Evolutionary conservation across 352 stramenopile species (phyloP), one percentile per base, ranked within the genome.

Genomic region (Globisporangium cylindrosporum): DNA sequence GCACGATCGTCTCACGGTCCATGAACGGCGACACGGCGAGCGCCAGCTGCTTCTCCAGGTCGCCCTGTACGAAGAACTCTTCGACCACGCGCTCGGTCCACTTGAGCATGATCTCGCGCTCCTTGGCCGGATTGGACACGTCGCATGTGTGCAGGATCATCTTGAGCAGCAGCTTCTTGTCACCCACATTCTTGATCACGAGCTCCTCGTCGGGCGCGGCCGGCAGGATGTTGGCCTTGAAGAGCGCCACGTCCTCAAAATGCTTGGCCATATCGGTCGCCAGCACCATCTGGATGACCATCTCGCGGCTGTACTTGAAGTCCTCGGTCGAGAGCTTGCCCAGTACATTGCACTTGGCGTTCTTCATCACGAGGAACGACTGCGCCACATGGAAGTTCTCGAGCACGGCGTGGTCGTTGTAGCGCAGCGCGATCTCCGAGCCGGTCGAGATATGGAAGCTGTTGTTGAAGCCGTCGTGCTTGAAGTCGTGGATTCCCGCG

Each of bases 51-150:
- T 98, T 98, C 73, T 99, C 97, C 73, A 97, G 89, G 64, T 99
- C 96, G 41, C 97, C 97, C 71, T 99, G 96, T 22, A 89, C 65
- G 69, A 98, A 99, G 69, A 99, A 99, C 81, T 99, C 97, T 41
- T 97, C 88, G 14, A 98, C 83, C 10, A 98, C 92, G 24, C 93
- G 88, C 62, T 98, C 88, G 0, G 93, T 95, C 96, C 96, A 99
- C 66, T 89, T 86, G 62, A 97, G 81, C 79, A 96, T 94, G 22
- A 93, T 81, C 59, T 88, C 73, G 32, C 85, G 89, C 24, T 95
- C 86, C 69, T 98, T 97, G 6, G 90, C 82, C 41, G 91, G 93
- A 68, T 99, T 98, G 4, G 93, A 98, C 27, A 99, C 94, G 69
- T 99, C 97, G 43, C 94, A 95, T 25, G 91, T 93, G 61, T 97